A percentile compares a stretch with the other conserved stretches of the same genome.
Evolutionary conservation across 139 green algal species (phyloP).

Genomic region (Closterium sp.): DNA sequence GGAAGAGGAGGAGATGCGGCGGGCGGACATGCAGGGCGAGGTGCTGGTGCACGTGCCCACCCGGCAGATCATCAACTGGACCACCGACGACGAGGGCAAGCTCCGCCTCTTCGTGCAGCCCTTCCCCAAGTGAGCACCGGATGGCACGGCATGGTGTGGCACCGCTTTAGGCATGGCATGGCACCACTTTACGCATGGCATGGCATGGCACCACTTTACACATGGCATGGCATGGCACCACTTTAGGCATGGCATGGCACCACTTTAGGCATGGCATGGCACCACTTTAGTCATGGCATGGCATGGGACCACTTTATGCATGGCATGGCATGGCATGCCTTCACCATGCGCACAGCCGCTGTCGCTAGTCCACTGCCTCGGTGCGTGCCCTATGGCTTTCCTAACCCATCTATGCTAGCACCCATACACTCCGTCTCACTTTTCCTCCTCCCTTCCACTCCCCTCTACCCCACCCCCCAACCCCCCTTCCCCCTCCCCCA

Average conservation of each 20-base stretch:
- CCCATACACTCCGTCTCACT: background rate
- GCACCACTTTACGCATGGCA: background rate
- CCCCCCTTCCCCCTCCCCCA: background rate
- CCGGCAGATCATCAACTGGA: constrained; percentile 39
- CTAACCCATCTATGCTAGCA: background rate
- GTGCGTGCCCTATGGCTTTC: background rate
- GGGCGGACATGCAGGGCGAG: constrained; percentile 6
- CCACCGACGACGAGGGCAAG: constrained; percentile 11
- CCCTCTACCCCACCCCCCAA: too few relatives aligned
- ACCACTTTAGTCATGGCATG: background rate
- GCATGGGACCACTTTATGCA: too few relatives aligned
- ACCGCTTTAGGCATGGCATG: background rate
- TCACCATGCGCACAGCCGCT: too few relatives aligned
- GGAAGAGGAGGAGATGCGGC: constrained; percentile 3
- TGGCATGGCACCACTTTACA: background rate
- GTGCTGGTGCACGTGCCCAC: constrained; percentile 39
- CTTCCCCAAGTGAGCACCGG: background rate
- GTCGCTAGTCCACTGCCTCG: too few relatives aligned
- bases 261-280: background rate
- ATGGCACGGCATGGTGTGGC: background rate
- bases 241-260: background rate
- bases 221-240: background rate
- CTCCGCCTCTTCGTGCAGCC: constrained; percentile 33
- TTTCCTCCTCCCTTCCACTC: background rate
- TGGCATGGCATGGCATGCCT: too few relatives aligned